A percentile compares a stretch with the other conserved stretches of the same genome.
These are phyloP conservation scores for Lanzia echinophila DNA, from an alignment of 2,329 filamentous ascomycete species.

Conservation along the genomic window DNA sequence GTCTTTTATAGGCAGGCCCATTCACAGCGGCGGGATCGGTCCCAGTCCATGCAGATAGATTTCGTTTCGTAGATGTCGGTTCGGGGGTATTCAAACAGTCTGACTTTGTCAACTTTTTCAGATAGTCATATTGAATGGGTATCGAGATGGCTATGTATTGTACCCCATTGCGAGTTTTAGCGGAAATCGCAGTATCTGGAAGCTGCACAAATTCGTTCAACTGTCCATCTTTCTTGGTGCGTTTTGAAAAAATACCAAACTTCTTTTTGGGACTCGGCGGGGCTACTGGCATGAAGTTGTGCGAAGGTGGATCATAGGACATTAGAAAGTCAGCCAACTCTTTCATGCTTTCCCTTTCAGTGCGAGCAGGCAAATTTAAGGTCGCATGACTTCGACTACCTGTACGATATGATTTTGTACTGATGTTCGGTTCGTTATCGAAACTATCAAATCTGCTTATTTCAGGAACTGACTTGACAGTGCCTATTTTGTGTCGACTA, in stretches of 20 bases:
- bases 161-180: constrained; percentile 46
- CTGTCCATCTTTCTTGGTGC: constrained; percentile 28
- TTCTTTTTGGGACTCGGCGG: constrained; percentile 29
- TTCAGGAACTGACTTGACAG: constrained; percentile 1
- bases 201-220: constrained; percentile 34
- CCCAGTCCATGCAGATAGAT: constrained; percentile 23
- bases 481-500: constrained; percentile 3
- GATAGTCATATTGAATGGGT: constrained; percentile 43
- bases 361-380: background rate
- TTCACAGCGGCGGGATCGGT: background rate
- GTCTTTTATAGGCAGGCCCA: constrained; percentile 21
- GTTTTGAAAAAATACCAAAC: constrained; percentile 30
- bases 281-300: constrained; percentile 44
- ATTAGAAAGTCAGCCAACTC: constrained; percentile 44
- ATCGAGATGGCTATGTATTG: constrained; percentile 57
- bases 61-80: constrained; percentile 13
- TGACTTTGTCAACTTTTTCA: constrained; percentile 22
- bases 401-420: background rate
- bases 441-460: background rate
- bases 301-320: constrained; percentile 41
- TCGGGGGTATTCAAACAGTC: background rate
- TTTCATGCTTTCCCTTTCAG: constrained; percentile 23
- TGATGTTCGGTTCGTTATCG: background rate
- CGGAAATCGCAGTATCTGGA: constrained; percentile 50
- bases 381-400: background rate